Evolutionary conservation across 257 asterid species (phyloP).

Genomic region (Primulina tabacum): DNA sequence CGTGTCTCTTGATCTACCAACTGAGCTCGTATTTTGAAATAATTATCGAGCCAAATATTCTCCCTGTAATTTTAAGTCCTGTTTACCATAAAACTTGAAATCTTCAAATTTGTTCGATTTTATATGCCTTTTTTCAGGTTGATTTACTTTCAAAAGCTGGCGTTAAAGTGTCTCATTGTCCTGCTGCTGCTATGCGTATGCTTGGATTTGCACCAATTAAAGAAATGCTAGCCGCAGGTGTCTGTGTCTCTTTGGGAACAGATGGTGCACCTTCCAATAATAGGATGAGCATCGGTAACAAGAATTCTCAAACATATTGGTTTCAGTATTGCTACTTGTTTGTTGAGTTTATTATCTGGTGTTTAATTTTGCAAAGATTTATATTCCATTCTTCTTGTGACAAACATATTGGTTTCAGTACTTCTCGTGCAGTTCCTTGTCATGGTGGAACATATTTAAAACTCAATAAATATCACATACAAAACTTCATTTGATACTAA

Average conservation of each 20-base stretch:
- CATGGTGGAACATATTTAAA: too few relatives aligned
- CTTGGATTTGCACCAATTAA: conserved; percentile 73
- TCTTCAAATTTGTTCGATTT: not conserved
- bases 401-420: too few relatives aligned
- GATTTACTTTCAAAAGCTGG: conserved; percentile 50
- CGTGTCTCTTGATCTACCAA: not conserved
- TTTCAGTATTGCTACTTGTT: too few relatives aligned
- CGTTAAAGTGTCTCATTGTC: conserved; percentile 83
- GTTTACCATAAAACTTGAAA: not conserved
- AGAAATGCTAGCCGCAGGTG: conserved; percentile 72
- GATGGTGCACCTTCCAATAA: conserved; percentile 87
- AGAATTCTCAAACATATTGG: conserved; percentile 13
- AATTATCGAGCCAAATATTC: not conserved
- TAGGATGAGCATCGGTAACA: conserved; percentile 84
- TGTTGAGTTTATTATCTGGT: too few relatives aligned
- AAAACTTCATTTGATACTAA: too few relatives aligned
- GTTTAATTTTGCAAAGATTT: too few relatives aligned
- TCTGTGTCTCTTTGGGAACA: conserved; percentile 79
- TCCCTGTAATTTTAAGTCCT: too few relatives aligned
- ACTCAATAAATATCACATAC: too few relatives aligned
- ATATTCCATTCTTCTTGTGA: too few relatives aligned
- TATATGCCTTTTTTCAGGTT: conserved; percentile 38
- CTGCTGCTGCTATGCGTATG: conserved; percentile 91
- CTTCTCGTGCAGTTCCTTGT: too few relatives aligned
- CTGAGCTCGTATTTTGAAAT: not conserved